Evolutionary conservation across 2,329 filamentous ascomycete genomes (phyloP).

Genomic region (Penicillium brasilianum): DNA sequence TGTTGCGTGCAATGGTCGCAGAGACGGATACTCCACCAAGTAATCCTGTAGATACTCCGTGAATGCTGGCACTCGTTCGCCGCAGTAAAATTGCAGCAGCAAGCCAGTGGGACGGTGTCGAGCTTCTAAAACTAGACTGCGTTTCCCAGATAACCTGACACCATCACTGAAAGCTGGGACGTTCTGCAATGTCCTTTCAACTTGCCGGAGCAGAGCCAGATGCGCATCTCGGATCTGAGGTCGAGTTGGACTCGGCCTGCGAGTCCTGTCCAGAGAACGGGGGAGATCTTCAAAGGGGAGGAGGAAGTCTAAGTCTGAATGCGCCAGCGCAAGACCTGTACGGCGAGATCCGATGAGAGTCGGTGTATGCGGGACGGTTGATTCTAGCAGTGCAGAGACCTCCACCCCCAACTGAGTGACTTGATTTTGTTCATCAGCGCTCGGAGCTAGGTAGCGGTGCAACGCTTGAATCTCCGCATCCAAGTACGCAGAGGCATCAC

Average conservation of each 20-base stretch:
- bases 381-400: slow-evolving; percentile 37
- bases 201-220: slow-evolving; percentile 29
- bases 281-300: slow-evolving; percentile 38
- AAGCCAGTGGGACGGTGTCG: slow-evolving; percentile 56
- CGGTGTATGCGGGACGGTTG: slow-evolving; percentile 35
- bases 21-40: slow-evolving; percentile 54
- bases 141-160: slow-evolving; percentile 31
- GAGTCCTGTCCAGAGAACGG: slow-evolving; percentile 27
- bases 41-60: slow-evolving; percentile 54
- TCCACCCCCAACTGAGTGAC: slow-evolving; percentile 35
- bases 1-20: slow-evolving; percentile 56
- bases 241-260: slow-evolving; percentile 42
- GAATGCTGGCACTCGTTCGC: slow-evolving; percentile 46
- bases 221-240: slow-evolving; percentile 37
- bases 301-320: slow-evolving; percentile 61
- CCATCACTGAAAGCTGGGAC: slow-evolving; percentile 27
- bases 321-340: slow-evolving; percentile 57
- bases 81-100: slow-evolving; percentile 58
- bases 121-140: slow-evolving; percentile 40
- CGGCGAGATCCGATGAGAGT: slow-evolving; percentile 60
- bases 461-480: slow-evolving; percentile 55
- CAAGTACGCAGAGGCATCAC: slow-evolving; percentile 39
- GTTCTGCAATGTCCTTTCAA: slow-evolving; percentile 30
- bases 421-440: slow-evolving; percentile 45
- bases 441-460: slow-evolving; percentile 52